Evolutionary conservation across 2,329 filamentous ascomycete species (phyloP), one percentile per base, ranked within the genome.

Genomic region (Colletotrichum caudatum): DNA sequence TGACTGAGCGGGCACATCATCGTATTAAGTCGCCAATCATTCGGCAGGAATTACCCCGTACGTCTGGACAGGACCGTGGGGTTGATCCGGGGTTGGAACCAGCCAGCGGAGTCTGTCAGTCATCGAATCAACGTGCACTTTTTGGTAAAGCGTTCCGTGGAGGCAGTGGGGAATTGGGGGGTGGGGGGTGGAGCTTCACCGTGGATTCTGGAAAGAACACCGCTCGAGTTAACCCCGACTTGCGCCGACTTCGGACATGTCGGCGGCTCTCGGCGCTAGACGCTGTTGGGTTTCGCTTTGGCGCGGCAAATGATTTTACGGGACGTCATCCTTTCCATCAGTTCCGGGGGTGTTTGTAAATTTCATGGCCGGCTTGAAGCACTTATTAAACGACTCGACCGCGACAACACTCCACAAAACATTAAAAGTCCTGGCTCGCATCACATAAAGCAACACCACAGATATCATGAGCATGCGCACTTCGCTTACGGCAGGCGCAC

Each of bases 41-140:
- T 76, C 76, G 76, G 75, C 70, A 54, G 69, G 66, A 75, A 76
- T 76, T 77, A 67, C 75, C 75, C 75, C 75, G 75, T 75, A 72
- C 70, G 72, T 70, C 64, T 63, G 53, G 65, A 50, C 46, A 59
- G 65, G 44, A 63, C 62, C 44, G 56, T 60, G 62, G 69, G 46
- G 46, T 62, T 53, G 51, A 69, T 58, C 60, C 51, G 64, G 69
- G 69, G 72, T 73, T 61, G 64, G 66, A 56, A 62, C 35, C 54
- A 72, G 29, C 33, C 51, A 60, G 44, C 37, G 33, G 56, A 56
- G 39, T 46, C 64, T 44, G 41, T 46, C 39, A 35, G 37, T 48
- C 50, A 37, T 64, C 72, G 61, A 73, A 72, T 73, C 69, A 68
- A 53, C 61, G 39, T 18, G 61, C 61, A 62, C 64, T 54, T 62